Percentiles rank a stretch among this genome's conserved stretches.
Evolutionary conservation across 345 rosid species (phyloP).

Genomic region (Citrus unshiu): DNA sequence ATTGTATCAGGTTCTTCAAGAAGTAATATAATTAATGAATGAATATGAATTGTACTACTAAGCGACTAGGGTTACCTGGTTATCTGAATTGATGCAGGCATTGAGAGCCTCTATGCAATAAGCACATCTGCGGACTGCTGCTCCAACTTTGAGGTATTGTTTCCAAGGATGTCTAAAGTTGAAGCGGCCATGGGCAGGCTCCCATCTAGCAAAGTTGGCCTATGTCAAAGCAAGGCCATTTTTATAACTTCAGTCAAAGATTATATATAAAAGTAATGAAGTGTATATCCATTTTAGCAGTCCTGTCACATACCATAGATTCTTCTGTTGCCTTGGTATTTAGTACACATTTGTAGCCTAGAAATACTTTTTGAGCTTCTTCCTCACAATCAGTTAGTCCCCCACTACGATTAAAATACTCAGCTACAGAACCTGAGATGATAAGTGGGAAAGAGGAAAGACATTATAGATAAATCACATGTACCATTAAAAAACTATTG

Average conservation of each 20-base stretch:
- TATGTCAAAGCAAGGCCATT: not conserved
- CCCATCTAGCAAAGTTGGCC: constrained; percentile 51
- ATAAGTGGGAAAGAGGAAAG: not conserved
- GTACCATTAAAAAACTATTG: not conserved
- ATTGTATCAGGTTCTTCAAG: not conserved
- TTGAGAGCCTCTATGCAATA: constrained; percentile 39
- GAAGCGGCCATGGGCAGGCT: constrained; percentile 54
- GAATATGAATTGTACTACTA: not conserved
- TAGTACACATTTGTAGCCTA: constrained; percentile 42
- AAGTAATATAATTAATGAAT: not conserved
- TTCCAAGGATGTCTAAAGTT: constrained; percentile 53
- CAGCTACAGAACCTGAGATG: constrained; percentile 34
- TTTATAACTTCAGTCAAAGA: not conserved
- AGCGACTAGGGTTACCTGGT: constrained; percentile 17
- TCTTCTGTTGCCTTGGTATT: constrained; percentile 46
- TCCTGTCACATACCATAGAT: constrained; percentile 31
- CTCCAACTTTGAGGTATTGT: constrained; percentile 44
- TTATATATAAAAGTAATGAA: not conserved
- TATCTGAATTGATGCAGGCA: constrained; percentile 29
- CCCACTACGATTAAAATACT: constrained; percentile 23
- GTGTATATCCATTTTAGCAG: not conserved
- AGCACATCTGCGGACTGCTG: constrained; percentile 37
- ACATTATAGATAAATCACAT: not conserved
- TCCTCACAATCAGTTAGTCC: constrained; percentile 9
- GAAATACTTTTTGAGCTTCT: constrained; percentile 20